Evolutionary conservation across 2,329 filamentous ascomycete genomes (phyloP), one percentile per base, ranked within the genome.

Genomic region (Penicillium sp.): DNA sequence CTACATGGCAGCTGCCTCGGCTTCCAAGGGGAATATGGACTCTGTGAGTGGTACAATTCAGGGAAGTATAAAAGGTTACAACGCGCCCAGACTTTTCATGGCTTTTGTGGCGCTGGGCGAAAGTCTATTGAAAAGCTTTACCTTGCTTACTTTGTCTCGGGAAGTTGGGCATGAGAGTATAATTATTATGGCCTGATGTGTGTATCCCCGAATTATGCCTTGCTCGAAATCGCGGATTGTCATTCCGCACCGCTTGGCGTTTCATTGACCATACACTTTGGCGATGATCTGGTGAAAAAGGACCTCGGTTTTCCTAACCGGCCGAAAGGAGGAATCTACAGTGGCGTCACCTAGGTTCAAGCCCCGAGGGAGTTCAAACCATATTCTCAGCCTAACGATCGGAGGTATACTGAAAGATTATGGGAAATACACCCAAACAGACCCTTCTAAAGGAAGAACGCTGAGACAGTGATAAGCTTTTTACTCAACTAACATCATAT

Each of bases 11-110:
- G 13, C 12, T 59, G 33, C 49, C n/a, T 28, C 49, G 56, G 45
- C 28, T 37, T 37, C n/a, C 33, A 45, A 6, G 19, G 19, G 28
- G 10, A 4, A 17, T 4, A 22, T 22, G 9, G 40, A 19, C 19
- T 19, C n/a, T 26, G 15, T 38, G 54, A 4, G n/a, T 22, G 50
- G 50, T 38, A 4, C 19, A 33, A 28, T 53, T 8, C 30, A 26
- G 12, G 26, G n/a, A 45, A 13, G 19, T 59, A 53, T 58, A 58
- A 53, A 26, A 58, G 51, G 28, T 53, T 59, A 17, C 38, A 51
- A 9, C 4, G 38, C 49, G 45, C 45, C 56, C 47, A 45, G 47
- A 53, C 37, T 45, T 53, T 28, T n/a, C 26, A 22, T 37, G 47
- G 33, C 26, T 30, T 40, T 35, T 38, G 56, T 59, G 56, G 56